Percentiles rank a stretch among this genome's conserved stretches.
Conservation (phyloP, 768 basidiomycete species). For the Gloeostereum incarnatum region DNA sequence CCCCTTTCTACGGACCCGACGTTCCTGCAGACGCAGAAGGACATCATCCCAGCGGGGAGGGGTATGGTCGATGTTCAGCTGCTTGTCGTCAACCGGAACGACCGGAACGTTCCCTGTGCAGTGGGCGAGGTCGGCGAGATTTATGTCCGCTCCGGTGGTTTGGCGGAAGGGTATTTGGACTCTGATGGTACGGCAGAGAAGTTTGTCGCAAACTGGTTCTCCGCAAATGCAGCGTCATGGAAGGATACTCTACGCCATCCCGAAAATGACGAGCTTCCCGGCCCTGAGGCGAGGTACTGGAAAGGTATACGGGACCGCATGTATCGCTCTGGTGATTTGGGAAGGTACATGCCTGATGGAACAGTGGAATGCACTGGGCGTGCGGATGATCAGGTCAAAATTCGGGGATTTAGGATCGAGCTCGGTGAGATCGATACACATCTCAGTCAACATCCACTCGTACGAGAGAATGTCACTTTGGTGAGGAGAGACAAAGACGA, state of each 20-base stretch:
- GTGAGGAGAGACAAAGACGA: conserved; percentile 97
- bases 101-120: conserved; percentile 79
- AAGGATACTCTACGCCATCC: conserved; percentile 71
- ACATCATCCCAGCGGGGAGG: conserved; percentile 94
- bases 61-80: conserved; percentile 99
- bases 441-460: conserved; percentile 84
- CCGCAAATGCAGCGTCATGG: conserved; percentile 32
- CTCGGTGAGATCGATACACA: conserved; percentile 97
- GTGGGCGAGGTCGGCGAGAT: conserved; percentile 98
- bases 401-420: conserved; percentile 98
- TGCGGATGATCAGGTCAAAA: conserved; percentile 98
- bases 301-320: conserved; percentile 93
- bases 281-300: conserved; percentile 78
- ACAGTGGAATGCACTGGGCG: conserved; percentile 95
- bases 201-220: conserved; percentile 94
- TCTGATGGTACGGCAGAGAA: conserved; percentile 76
- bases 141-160: conserved; percentile 91
- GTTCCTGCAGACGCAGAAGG: conserved; percentile 90
- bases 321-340: conserved; percentile 97
- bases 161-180: conserved; percentile 94
- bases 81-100: conserved; percentile 86
- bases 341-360: conserved; percentile 87
- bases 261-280: conserved; percentile 34
- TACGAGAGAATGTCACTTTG: conserved; percentile 97
- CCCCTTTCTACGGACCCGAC: conserved; percentile 76